Evolutionary conservation across 225 moss, liverwort and hornwort species (phyloP).

Genomic region (Rhytidiadelphus loreus): DNA sequence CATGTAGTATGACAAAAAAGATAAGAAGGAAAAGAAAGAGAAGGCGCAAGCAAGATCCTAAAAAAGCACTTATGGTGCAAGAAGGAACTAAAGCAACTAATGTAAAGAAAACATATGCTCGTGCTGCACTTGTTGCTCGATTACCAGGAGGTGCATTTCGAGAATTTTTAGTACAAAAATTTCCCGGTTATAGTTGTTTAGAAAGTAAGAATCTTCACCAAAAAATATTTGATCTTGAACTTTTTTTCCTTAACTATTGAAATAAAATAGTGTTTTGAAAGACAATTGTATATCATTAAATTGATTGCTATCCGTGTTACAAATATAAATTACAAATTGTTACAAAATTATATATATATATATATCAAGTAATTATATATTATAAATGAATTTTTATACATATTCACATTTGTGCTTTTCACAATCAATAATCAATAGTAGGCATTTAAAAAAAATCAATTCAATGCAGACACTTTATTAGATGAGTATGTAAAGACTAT

Average conservation of each 20-base stretch:
- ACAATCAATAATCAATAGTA: not conserved
- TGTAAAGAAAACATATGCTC: not conserved
- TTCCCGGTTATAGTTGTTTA: not conserved
- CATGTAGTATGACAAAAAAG: constrained; percentile 16
- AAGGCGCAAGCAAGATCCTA: not conserved
- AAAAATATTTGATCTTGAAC: not conserved
- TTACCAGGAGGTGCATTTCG: constrained; percentile 20
- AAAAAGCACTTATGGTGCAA: not conserved
- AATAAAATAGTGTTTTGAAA: not conserved
- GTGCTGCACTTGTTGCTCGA: not conserved
- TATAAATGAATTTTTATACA: not conserved
- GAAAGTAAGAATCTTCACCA: not conserved
- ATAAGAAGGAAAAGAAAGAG: not conserved
- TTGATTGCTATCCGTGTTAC: too few relatives aligned
- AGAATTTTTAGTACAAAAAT: constrained; percentile 10
- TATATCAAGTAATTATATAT: not conserved
- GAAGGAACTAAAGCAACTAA: not conserved
- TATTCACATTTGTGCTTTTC: accelerated
- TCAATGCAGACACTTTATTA: constrained; percentile 6
- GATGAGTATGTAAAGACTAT: constrained; percentile 32
- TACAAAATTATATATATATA: too few relatives aligned
- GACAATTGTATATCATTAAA: not conserved
- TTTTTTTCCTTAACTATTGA: too few relatives aligned
- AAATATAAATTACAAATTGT: not conserved
- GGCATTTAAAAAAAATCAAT: too few relatives aligned